These are phyloP conservation scores for Areca catechu DNA, from an alignment of 176 grass and related monocot species.

Conservation along the genomic window DNA sequence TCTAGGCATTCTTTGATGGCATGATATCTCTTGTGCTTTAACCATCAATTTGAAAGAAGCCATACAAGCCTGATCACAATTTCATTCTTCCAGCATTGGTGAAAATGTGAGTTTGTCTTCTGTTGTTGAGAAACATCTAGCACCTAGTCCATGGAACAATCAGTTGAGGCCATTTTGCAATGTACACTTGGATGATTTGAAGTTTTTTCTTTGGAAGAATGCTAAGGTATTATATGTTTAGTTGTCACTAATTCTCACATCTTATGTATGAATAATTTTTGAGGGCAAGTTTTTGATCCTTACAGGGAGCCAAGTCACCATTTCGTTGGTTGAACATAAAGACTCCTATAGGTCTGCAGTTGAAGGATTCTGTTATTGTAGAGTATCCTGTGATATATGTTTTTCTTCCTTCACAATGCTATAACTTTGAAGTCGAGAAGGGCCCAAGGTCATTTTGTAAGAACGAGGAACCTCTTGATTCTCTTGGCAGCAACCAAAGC, in stretches of 20 bases:
- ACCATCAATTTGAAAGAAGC: no score
- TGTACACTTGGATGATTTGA: constrained; percentile 43
- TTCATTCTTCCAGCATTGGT: constrained; percentile 50
- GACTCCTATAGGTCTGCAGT: constrained; percentile 43
- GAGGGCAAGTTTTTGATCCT: neutral
- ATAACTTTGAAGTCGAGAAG: constrained; percentile 57
- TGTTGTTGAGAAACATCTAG: constrained; percentile 66
- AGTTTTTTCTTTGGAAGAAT: constrained; percentile 63
- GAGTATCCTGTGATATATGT: constrained; percentile 78
- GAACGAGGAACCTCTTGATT: constrained; percentile 12
- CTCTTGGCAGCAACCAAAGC: constrained; percentile 4
- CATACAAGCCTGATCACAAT: no score
- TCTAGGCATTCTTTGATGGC: no score
- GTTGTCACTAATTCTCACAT: no score
- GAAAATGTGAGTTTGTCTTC: constrained; percentile 48
- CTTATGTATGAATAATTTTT: no score
- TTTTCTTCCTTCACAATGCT: constrained; percentile 61
- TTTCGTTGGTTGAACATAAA: constrained; percentile 45
- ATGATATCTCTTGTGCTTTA: no score
- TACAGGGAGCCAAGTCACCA: constrained; percentile 46
- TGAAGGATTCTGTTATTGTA: constrained; percentile 45
- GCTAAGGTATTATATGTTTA: constrained; percentile 42
- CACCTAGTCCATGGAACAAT: constrained; percentile 78
- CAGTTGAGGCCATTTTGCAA: constrained; percentile 57
- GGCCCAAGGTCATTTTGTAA: constrained; percentile 12